Conservation (phyloP, 805 yeast species). For the Cyberlindnera lachancei region DNA sequence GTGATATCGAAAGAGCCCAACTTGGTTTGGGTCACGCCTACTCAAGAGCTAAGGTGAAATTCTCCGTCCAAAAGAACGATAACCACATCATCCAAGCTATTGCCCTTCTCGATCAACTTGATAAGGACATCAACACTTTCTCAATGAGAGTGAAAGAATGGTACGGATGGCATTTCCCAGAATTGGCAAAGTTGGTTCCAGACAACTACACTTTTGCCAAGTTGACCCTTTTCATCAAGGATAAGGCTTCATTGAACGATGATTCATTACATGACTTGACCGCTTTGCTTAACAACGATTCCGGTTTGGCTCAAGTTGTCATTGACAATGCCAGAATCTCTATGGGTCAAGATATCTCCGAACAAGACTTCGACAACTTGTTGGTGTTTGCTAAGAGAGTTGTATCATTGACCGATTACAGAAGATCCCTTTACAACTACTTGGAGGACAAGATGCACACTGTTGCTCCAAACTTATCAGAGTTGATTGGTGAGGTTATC, state of each 20-base stretch:
- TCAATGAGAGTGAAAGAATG: conserved; percentile 99
- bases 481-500: conserved; percentile 96
- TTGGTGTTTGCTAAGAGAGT: conserved; percentile 90
- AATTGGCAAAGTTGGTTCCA: conserved; percentile 95
- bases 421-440: conserved; percentile 76
- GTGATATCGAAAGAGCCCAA: conserved; percentile 97
- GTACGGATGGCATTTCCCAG: conserved; percentile 99
- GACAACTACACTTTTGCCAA: conserved; percentile 96
- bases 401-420: conserved; percentile 84
- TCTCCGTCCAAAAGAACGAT: conserved; percentile 96
- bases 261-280: conserved; percentile 87
- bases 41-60: conserved; percentile 98
- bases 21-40: conserved; percentile 98
- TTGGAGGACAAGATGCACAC: conserved; percentile 93
- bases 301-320: conserved; percentile 84
- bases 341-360: conserved; percentile 98
- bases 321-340: conserved; percentile 94
- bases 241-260: conserved; percentile 75
- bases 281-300: conserved; percentile 73
- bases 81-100: conserved; percentile 99
- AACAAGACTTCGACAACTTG: conserved; percentile 89
- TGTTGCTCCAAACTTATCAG: conserved; percentile 95
- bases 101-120: conserved; percentile 91
- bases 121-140: conserved; percentile 94
- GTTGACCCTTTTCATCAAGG: conserved; percentile 74